These are phyloP conservation scores for Achlya hypogyna DNA, from an alignment of 352 stramenopile species.

Conservation along the genomic window DNA sequence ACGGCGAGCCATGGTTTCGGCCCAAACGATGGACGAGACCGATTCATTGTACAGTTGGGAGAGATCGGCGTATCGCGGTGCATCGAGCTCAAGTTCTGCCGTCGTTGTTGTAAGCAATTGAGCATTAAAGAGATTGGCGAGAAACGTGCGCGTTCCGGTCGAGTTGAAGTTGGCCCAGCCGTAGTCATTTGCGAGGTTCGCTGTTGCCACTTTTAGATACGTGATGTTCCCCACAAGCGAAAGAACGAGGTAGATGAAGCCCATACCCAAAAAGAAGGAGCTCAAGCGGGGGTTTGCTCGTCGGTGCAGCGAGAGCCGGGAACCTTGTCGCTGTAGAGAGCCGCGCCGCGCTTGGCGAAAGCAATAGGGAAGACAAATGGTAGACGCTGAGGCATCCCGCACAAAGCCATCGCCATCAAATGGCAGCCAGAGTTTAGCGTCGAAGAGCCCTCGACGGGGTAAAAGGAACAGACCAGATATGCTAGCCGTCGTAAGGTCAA, in stretches of 20 bases:
- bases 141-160: background rate
- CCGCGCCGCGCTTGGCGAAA: background rate
- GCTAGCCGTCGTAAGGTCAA: background rate
- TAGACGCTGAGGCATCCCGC: no score
- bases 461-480: background rate
- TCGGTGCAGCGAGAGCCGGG: background rate
- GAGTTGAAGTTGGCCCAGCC: slow-evolving; percentile 7
- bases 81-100: background rate
- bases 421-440: slow-evolving; percentile 3
- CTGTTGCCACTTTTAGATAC: background rate
- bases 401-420: background rate
- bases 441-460: background rate
- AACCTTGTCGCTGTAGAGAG: background rate
- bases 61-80: background rate
- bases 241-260: slow-evolving; percentile 4
- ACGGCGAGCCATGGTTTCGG: background rate
- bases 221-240: background rate
- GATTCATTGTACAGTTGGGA: background rate
- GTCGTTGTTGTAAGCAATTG: background rate
- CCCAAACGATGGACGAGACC: background rate
- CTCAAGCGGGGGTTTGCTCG: background rate
- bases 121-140: slow-evolving; percentile 6
- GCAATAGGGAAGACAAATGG: background rate
- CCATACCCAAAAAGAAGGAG: background rate
- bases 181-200: slow-evolving; percentile 9